Base-by-base conservation (phyloP, 208 protist genomes). In the Crithidia expoeki region DNA sequence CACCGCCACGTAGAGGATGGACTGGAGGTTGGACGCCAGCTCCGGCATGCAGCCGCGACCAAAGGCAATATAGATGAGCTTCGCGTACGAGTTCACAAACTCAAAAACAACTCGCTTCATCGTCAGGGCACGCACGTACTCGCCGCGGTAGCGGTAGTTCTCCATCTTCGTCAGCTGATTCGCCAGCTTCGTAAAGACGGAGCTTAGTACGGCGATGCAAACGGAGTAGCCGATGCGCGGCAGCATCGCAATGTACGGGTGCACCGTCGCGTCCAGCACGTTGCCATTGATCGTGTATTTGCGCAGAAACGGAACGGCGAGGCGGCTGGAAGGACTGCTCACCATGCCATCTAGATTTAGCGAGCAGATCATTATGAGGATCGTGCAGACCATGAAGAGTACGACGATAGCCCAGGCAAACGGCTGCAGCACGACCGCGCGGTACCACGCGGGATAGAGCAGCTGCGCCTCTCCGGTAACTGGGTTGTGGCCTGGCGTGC, bases 41-140 rank as follows among this genome's bases (percentile, higher is more conserved):
- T 88, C 76, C 19, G 67, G 42, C 49, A 89, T 77, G 68, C 81
- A 68, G 50, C 68, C 55, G 12, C 84, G 84, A 10, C 83, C 65
- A 65, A 94, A 88, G 23, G 76, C 79, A 19, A 94, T 60, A 52
- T 81, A 89, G 68, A 94, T 68, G 5, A 94, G 70, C 62, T 83
- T 84, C 4, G 64, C 69, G 74, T 90, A 92, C 4, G 76, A 82
- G 81, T 92, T 88, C 53, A 91, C 57, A 38, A 86, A 79, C 57
- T 94, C 86, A 47, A 94, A 89, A 30, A 68, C 58, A 11, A 91
- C 81, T 0, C 83, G 76, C 78, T 94, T 94, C 56, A 85, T 65
- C 59, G 79, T 91, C 44, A 92, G 64, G 14, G 86, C 73, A 23
- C 78, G 77, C 10, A 86, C 69, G 62, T 88, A 84, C 51, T 90